Conservation (phyloP, 345 rosid species). For the Pelargonium nanum region DNA sequence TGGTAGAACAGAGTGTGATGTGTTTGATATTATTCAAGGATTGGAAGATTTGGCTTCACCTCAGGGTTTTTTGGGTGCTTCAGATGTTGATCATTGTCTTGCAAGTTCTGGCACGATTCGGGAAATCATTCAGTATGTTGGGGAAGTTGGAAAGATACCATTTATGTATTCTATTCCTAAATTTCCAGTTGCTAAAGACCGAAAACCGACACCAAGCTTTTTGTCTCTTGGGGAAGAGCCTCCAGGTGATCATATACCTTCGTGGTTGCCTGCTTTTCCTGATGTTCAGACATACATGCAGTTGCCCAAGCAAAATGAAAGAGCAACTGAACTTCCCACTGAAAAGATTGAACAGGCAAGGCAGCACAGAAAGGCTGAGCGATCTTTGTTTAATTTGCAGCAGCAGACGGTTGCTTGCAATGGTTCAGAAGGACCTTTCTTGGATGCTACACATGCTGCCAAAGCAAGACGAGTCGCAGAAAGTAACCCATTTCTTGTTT, state of each 20-base stretch:
- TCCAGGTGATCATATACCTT: conserved; percentile 61
- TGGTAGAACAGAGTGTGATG: conserved; percentile 53
- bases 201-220: conserved; percentile 36
- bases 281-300: conserved; percentile 28
- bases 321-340: conserved; percentile 12
- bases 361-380: conserved; percentile 21
- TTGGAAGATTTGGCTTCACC: conserved; percentile 55
- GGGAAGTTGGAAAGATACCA: conserved; percentile 39
- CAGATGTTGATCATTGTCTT: conserved; percentile 49
- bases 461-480: conserved; percentile 21
- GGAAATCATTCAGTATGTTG: conserved; percentile 52
- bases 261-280: conserved; percentile 74
- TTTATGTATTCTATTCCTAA: conserved; percentile 56
- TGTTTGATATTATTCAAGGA: conserved; percentile 58
- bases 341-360: conserved; percentile 23
- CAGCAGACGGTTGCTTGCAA: conserved; percentile 19
- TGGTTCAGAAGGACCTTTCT: conserved; percentile 30
- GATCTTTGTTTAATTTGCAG: conserved; percentile 28
- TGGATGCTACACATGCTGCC: conserved; percentile 19
- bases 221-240: conserved; percentile 46
- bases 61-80: conserved; percentile 53
- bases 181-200: conserved; percentile 49
- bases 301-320: conserved; percentile 20
- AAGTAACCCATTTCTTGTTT: conserved; percentile 55
- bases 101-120: conserved; percentile 44